Evolutionary conservation across 345 rosid genomes (phyloP).

Genomic region (Salix exigua): DNA sequence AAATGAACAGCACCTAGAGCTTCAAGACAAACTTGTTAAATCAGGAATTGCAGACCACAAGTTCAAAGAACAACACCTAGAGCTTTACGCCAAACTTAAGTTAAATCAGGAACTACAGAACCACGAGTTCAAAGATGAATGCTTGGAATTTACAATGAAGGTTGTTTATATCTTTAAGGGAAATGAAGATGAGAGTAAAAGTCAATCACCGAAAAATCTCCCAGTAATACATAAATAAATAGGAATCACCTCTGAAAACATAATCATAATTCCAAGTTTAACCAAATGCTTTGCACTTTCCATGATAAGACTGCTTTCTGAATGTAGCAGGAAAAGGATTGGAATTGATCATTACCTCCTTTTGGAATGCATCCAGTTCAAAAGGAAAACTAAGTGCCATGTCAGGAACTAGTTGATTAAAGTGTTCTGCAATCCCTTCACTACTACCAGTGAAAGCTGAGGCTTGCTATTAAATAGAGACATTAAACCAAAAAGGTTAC

Average conservation of each 20-base stretch:
- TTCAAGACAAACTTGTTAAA: no score
- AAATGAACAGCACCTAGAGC: background rate
- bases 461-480: conserved; percentile 43
- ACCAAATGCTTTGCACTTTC: background rate
- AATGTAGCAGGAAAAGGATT: conserved; percentile 1
- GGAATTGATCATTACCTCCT: conserved; percentile 54
- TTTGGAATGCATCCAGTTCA: conserved; percentile 85
- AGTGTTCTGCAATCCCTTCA: conserved; percentile 69
- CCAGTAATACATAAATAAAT: background rate
- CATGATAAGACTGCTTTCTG: background rate
- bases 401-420: conserved; percentile 84
- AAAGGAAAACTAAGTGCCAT: conserved; percentile 88
- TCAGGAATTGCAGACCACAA: background rate
- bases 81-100: no score
- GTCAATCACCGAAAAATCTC: background rate
- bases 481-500: conserved; percentile 15
- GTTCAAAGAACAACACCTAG: background rate
- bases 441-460: conserved; percentile 67
- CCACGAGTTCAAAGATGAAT: background rate
- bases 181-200: background rate
- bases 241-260: background rate
- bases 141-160: background rate
- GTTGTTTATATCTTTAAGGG: background rate
- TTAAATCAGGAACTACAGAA: background rate
- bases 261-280: background rate